Conservation (phyloP, 2,329 filamentous ascomycete genomes). For the Stylonectria norvegica region DNA sequence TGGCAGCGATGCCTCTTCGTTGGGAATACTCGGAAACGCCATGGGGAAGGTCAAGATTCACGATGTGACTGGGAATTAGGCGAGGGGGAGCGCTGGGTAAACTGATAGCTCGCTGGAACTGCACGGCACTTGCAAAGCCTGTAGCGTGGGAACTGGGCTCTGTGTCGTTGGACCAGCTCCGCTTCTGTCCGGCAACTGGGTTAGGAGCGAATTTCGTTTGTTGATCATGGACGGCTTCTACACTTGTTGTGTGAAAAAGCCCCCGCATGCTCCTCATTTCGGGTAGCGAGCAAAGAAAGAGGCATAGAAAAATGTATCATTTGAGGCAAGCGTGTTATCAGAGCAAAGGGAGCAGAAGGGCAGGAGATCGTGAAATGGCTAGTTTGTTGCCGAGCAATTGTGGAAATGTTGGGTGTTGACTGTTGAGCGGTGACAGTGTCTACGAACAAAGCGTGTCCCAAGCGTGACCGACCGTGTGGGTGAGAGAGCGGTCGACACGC, state of each 20-base stretch:
- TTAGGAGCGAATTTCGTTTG: slow-evolving; percentile 38
- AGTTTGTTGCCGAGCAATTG: no score
- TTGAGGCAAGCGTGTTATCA: not conserved
- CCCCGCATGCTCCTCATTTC: slow-evolving; percentile 41
- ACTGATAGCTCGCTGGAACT: slow-evolving; percentile 35
- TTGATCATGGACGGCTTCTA: slow-evolving; percentile 42
- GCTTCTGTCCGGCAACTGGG: slow-evolving; percentile 49
- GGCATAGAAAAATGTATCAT: slow-evolving; percentile 1
- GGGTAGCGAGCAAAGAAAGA: slow-evolving; percentile 7
- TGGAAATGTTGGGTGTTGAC: no score
- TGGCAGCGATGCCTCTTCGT: slow-evolving; percentile 48
- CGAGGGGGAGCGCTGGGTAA: slow-evolving; percentile 29
- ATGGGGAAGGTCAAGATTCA: slow-evolving; percentile 26
- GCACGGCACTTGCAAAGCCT: slow-evolving; percentile 1
- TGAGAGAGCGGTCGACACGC: slow-evolving; percentile 12
- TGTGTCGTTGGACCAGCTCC: slow-evolving; percentile 30
- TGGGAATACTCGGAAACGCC: slow-evolving; percentile 55
- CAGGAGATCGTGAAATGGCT: no score
- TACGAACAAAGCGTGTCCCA: slow-evolving; percentile 3
- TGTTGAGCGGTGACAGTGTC: no score
- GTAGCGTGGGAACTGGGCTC: slow-evolving; percentile 3
- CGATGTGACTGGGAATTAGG: slow-evolving; percentile 46
- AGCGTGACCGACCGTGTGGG: slow-evolving; percentile 14
- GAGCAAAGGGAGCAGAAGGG: not conserved
- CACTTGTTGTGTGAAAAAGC: slow-evolving; percentile 48